Conservation (phyloP, 2,329 filamentous ascomycete species). For the Beauveria medogensis region DNA sequence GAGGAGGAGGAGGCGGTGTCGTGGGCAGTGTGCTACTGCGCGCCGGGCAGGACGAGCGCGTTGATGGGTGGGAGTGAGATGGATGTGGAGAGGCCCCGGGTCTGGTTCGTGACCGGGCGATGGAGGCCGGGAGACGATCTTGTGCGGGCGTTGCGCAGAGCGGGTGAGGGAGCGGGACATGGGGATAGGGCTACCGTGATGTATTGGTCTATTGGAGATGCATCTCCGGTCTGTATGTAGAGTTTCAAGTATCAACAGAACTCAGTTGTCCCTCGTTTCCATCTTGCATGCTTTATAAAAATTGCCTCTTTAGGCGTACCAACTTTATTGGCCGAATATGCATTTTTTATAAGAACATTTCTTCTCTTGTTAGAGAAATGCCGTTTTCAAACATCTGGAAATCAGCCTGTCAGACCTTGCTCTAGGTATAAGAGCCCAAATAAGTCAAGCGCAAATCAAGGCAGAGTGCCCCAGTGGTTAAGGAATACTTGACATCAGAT, state of each 20-base stretch:
- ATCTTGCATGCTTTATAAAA: too few species aligned
- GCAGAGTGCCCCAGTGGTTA: slow-evolving; percentile 1
- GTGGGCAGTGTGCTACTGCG: slow-evolving; percentile 4
- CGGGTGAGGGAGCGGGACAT: neutral
- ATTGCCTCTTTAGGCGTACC: too few species aligned
- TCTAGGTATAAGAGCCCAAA: too few species aligned
- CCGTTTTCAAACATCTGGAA: too few species aligned
- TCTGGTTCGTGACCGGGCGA: slow-evolving; percentile 5
- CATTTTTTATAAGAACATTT: too few species aligned
- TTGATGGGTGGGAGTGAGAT: neutral
- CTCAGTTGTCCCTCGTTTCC: too few species aligned
- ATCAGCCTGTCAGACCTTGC: too few species aligned
- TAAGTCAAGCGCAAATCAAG: neutral
- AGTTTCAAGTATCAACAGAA: neutral
- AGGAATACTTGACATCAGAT: neutral
- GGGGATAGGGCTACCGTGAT: neutral
- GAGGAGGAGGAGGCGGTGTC: neutral
- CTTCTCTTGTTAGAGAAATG: too few species aligned
- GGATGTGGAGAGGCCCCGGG: neutral
- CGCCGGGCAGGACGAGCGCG: neutral
- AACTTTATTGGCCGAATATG: too few species aligned
- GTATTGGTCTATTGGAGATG: neutral
- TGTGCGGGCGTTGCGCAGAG: neutral
- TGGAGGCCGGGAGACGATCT: neutral
- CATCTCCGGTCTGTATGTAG: neutral